Evolutionary conservation across 73 alveolate species (phyloP), one percentile per base, ranked within the genome.

Genomic region (Diophrys appendiculata): DNA sequence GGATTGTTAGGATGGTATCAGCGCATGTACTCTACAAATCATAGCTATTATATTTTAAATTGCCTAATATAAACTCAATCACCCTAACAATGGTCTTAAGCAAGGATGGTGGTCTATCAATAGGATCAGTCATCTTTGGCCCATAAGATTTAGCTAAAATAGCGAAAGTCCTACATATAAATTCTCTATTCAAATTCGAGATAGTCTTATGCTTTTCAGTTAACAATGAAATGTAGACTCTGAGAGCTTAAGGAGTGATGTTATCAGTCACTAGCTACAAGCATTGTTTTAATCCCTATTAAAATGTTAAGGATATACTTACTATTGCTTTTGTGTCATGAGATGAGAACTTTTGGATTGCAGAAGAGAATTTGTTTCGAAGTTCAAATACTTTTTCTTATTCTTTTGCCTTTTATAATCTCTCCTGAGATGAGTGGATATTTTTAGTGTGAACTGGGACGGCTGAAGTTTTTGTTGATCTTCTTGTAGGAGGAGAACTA

Each of bases 51-150:
- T 85, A 88, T 53, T 85, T 85, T 68, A 85, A 29, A 56, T 67
- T 64, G 24, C 30, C 0, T 25, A 76, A 85, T 22, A 85, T 78
- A 27, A 27, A 68, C 53, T 85, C 93, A 32, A 73, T 32, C 22
- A 85, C 71, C 24, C 93, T 52, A 25, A 81, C 78, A 13, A 85
- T 67, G 2, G 93, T 85, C 60, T 78, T 85, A 5, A 78, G 33
- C 52, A 85, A 68, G 43, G 75, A 65, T 3, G 88, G 93, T 11
- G 88, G 93, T 60, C 64, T 85, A 60, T 85, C 93, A 29, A 85
- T 5, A 26, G 88, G 88, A 56, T 78, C 88, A 1, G 72, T 32
- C 77, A 78, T 22, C 2, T 69, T 67, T 2, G 76, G 14, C 53
- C 71, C 56, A 32, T 53, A 85, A 24, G 29, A 26, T 31, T 54